A percentile compares a stretch with the other conserved stretches of the same genome.
These are phyloP conservation scores for Gracilaria vermiculophylla DNA, from an alignment of 23 red algal genomes.

Conservation along the genomic window DNA sequence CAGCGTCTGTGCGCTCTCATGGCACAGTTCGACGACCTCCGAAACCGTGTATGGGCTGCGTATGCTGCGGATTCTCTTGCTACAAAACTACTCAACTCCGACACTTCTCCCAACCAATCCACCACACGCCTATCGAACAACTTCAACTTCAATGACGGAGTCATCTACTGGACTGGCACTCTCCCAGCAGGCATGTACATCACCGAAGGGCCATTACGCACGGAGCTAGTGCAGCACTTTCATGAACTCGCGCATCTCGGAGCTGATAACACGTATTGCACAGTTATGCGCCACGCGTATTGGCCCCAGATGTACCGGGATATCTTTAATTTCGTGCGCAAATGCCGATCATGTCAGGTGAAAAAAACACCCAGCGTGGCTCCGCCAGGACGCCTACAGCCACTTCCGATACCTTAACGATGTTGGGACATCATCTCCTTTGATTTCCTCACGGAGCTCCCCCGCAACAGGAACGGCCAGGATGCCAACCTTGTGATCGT, in stretches of 20 bases:
- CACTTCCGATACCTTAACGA: background rate
- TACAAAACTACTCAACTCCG: background rate
- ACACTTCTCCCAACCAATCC: background rate
- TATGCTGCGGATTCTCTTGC: too few relatives aligned
- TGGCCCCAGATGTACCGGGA: conserved; percentile 7
- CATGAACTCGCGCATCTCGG: background rate
- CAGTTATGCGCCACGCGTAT: background rate
- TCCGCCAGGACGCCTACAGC: background rate
- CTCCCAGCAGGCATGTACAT: background rate
- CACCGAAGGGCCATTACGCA: background rate
- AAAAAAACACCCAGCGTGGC: background rate
- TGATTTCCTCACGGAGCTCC: conserved; percentile 29
- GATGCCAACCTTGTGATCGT: conserved; percentile 21
- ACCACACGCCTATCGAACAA: background rate
- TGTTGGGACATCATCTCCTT: conserved; percentile 10
- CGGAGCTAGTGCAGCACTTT: background rate
- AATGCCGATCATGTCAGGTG: background rate
- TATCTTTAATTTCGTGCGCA: background rate
- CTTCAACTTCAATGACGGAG: background rate
- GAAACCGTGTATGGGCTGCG: too few relatives aligned
- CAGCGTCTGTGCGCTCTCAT: background rate
- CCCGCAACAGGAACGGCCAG: background rate
- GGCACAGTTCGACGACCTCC: too few relatives aligned
- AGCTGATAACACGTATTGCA: conserved; percentile 1
- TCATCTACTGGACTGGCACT: background rate